phyloP scores from a whole-genome alignment of 345 rosid genomes.

The Pugionium dolabratum region DNA sequence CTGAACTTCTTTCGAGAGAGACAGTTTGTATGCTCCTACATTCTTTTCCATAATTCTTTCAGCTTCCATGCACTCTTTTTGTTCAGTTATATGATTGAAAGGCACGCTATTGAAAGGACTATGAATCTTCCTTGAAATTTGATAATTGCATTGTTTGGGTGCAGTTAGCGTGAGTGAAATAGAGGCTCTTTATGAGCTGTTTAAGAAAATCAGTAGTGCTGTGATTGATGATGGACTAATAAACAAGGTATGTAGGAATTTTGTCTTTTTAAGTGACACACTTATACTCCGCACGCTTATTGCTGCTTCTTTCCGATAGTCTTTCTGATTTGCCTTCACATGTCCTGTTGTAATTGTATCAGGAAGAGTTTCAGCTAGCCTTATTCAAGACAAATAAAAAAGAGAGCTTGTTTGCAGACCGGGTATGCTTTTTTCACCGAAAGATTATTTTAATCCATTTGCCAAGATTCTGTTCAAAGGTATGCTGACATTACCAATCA shows the following conservation, averaged over 20 bases:
- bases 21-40: constrained; percentile 74
- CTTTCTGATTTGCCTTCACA: neutral
- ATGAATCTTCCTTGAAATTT: constrained; percentile 11
- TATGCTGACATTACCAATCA: constrained; percentile 14
- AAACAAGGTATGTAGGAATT: constrained; percentile 63
- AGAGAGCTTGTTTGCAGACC: constrained; percentile 70
- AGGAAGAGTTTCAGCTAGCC: constrained; percentile 81
- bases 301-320: constrained; percentile 12
- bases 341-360: constrained; percentile 16
- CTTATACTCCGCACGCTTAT: constrained; percentile 1
- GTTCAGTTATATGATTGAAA: constrained; percentile 15
- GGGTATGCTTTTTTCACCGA: constrained; percentile 40
- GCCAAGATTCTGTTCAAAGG: constrained; percentile 3
- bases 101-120: constrained; percentile 3
- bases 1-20: constrained; percentile 92
- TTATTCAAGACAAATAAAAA: constrained; percentile 69
- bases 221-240: constrained; percentile 92
- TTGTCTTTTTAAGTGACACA: neutral
- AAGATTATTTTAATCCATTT: constrained; percentile 8
- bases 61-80: constrained; percentile 13
- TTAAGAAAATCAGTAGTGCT: constrained; percentile 95
- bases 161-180: constrained; percentile 95
- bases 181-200: constrained; percentile 87
- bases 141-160: constrained; percentile 15
- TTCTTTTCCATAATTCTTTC: constrained; percentile 18